phyloP scores from a whole-genome alignment of 2,329 filamentous ascomycete genomes.

The Mollisiaceae sp. region DNA sequence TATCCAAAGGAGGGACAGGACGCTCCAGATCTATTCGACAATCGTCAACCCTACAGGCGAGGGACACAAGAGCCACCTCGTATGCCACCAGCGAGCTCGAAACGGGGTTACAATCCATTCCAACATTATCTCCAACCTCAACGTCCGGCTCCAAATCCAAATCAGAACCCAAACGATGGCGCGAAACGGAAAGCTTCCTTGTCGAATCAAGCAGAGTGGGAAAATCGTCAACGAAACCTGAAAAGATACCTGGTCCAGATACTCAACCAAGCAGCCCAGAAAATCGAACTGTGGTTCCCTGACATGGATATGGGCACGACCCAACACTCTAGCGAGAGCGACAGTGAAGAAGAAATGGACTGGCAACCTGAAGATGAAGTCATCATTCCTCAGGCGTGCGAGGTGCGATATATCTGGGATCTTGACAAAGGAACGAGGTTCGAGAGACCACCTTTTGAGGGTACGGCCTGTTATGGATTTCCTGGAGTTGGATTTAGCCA shows the following conservation, averaged over 20 bases:
- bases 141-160: background rate
- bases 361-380: constrained; percentile 33
- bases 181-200: background rate
- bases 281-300: constrained; percentile 28
- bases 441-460: background rate
- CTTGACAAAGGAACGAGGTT: background rate
- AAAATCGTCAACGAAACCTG: constrained; percentile 7
- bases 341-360: constrained; percentile 36
- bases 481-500: background rate
- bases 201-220: background rate
- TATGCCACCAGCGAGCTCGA: background rate
- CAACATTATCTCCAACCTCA: constrained; percentile 7
- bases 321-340: background rate
- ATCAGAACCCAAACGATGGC: background rate
- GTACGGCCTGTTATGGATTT: background rate
- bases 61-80: background rate
- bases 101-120: background rate
- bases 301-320: constrained; percentile 27
- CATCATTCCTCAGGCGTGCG: constrained; percentile 21
- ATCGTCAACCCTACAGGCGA: background rate
- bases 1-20: background rate
- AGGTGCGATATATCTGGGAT: constrained; percentile 1
- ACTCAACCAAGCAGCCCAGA: constrained; percentile 17
- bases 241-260: constrained; percentile 19
- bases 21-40: background rate